Evolutionary conservation across 345 rosid genomes (phyloP), one percentile per base, ranked within the genome.

Genomic region (Clarkia xantiana): DNA sequence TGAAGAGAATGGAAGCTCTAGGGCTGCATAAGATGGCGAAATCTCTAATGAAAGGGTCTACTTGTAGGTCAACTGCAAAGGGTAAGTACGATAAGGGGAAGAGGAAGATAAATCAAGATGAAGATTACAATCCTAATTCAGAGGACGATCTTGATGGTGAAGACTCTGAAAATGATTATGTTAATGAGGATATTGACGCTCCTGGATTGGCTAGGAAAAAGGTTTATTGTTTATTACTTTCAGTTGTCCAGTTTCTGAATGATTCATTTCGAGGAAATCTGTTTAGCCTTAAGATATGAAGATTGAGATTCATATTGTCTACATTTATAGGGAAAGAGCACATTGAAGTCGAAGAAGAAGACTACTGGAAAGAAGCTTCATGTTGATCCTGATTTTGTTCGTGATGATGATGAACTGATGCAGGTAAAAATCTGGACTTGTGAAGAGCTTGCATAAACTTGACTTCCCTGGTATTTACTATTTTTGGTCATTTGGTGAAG

Each of bases 1-100:
- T 62, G 61, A 84, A 81, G 18, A 73, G 82, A 60, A 75, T 86
- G 83, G 91, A 76, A 65, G 94, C 94, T 42, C 55, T 85, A 53
- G 94, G 97, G 54, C 71, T 89, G 45, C 57, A 56, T 20, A 79
- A 69, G 63, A 34, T 77, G 56, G 83, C 83, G 11, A 67, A 71
- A 55, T 68, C 80, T 58, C 53, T 82, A 20, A 55, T 66, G 63
- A n/a, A 17, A 1, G 68, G 52, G 43, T 63, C 84, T 19, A 40
- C 63, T 44, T 69, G 18, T 43, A 66, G 46, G 42, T 57, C 60
- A 14, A 20, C 47, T 7, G 58, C 56, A 18, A 51, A 20, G 50
- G 52, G 41, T 11, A 17, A 49, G 0, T 5, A 29, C 5, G 34
- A 18, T 14, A 71, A 69, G 60, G 80, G 71, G 51, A 77, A 79